Percentiles rank a stretch among this genome's conserved stretches.
phyloP scores from a whole-genome alignment of 768 basidiomycete species.

The Jaapia argillacea region DNA sequence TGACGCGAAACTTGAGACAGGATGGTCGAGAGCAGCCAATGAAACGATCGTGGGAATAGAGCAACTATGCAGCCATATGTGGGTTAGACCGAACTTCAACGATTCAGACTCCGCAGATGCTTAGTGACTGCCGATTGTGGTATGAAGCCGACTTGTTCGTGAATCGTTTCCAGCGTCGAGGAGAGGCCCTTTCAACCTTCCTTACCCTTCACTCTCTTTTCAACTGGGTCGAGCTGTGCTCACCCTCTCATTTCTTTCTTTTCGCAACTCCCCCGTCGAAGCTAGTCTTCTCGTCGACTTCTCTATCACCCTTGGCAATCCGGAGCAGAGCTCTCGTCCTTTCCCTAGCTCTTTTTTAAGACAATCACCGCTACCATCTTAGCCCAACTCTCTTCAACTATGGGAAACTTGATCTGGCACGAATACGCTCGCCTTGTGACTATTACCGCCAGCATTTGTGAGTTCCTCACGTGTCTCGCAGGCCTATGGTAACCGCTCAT shows the following conservation, averaged over 20 bases:
- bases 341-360: conserved; percentile 7
- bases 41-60: too few relatives aligned
- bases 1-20: too few relatives aligned
- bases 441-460: conserved; percentile 63
- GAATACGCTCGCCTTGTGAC: conserved; percentile 62
- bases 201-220: conserved; percentile 19
- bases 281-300: conserved; percentile 16
- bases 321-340: conserved; percentile 9
- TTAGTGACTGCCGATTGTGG: too few relatives aligned
- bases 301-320: conserved; percentile 5
- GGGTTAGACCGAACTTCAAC: too few relatives aligned
- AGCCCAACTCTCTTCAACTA: conserved; percentile 18
- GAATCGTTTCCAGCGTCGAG: too few relatives aligned
- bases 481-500: conserved; percentile 1
- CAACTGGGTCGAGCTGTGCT: conserved; percentile 31
- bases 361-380: conserved; percentile 5
- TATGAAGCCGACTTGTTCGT: too few relatives aligned
- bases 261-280: conserved; percentile 17
- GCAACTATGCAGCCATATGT: too few relatives aligned
- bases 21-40: too few relatives aligned
- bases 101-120: too few relatives aligned
- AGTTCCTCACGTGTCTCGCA: conserved; percentile 22
- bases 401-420: conserved; percentile 82
- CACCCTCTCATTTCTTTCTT: conserved; percentile 19
- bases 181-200: too few relatives aligned